phyloP scores from a whole-genome alignment of 495 filamentous ascomycete species.

The Neurospora sp. region DNA sequence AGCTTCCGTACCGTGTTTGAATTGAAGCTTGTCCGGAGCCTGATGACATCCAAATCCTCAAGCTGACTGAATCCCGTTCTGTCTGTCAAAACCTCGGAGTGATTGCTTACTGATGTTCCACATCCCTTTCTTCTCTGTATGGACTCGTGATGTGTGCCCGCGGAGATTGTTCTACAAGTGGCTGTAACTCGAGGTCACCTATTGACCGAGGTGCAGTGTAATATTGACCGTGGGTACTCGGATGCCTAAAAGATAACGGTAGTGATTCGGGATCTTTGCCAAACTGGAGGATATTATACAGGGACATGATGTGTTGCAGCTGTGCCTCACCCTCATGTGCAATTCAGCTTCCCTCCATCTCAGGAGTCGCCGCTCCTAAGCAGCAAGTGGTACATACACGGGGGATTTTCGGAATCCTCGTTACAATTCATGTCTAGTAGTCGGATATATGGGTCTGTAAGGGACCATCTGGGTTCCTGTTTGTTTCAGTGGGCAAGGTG shows the following conservation, averaged over 20 bases:
- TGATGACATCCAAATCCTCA: background rate
- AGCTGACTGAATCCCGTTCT: background rate
- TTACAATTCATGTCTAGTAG: background rate
- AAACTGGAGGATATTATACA: background rate
- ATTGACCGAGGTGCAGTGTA: background rate
- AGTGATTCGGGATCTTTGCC: background rate
- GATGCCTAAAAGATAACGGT: background rate
- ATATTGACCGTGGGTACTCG: background rate
- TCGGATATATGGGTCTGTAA: background rate
- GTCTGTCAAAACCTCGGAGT: background rate
- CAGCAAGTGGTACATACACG: background rate
- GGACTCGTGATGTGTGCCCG: background rate
- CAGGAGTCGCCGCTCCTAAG: background rate
- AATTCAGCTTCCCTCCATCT: background rate
- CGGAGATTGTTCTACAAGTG: background rate
- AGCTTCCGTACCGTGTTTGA: background rate
- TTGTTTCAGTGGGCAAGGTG: background rate
- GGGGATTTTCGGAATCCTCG: background rate
- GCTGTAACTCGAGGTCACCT: background rate
- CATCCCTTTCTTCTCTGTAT: background rate
- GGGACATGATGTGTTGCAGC: background rate
- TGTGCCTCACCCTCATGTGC: background rate
- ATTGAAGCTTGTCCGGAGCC: background rate
- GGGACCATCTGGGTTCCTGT: background rate
- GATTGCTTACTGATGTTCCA: background rate